phyloP scores from a whole-genome alignment of 345 rosid species.

The Erucastrum elatum region DNA sequence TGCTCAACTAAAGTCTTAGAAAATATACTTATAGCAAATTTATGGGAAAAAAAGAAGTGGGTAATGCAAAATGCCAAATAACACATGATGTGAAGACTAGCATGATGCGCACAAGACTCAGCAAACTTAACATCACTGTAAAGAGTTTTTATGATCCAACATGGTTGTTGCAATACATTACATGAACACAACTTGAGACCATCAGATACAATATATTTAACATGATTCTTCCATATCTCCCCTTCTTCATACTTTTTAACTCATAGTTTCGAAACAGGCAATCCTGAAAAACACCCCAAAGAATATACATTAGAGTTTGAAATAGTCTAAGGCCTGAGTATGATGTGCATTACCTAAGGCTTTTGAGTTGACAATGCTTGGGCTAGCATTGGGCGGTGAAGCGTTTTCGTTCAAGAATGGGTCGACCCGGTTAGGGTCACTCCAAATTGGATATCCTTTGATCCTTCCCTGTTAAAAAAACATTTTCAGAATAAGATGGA shows the following conservation, averaged over 20 bases:
- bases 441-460: slow-evolving; percentile 85
- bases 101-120: background rate
- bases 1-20: background rate
- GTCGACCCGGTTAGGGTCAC: slow-evolving; percentile 67
- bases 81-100: background rate
- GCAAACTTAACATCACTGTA: background rate
- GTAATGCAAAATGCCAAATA: background rate
- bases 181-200: slow-evolving; percentile 28
- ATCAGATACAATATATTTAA: slow-evolving; percentile 11
- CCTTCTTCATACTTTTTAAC: slow-evolving; percentile 18
- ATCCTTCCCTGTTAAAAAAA: slow-evolving; percentile 66
- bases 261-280: slow-evolving; percentile 86
- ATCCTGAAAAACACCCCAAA: slow-evolving; percentile 45
- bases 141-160: slow-evolving; percentile 31
- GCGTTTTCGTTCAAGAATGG: slow-evolving; percentile 78
- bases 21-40: background rate
- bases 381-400: slow-evolving; percentile 80
- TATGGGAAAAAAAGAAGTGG: background rate
- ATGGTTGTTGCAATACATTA: slow-evolving; percentile 14
- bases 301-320: slow-evolving; percentile 1
- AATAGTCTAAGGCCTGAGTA: background rate
- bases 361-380: slow-evolving; percentile 93
- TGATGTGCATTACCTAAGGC: slow-evolving; percentile 52
- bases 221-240: background rate
- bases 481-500: slow-evolving; percentile 17